These are phyloP conservation scores for Thamnidium elegans DNA, from an alignment of 192 early-diverging fungal species.

Conservation along the genomic window DNA sequence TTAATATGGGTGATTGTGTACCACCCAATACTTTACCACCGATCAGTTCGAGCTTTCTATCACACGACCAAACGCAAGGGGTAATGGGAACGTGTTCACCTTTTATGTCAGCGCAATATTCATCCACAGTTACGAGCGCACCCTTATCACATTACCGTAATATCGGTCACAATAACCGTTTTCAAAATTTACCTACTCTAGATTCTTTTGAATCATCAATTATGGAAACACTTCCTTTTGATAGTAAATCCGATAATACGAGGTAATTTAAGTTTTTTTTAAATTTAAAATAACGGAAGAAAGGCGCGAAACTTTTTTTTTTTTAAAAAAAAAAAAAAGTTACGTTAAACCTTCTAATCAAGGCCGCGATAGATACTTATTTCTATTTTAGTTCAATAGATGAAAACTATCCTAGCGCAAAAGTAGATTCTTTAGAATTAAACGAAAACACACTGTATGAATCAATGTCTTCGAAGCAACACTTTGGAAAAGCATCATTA, in stretches of 20 bases:
- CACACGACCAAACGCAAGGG: not conserved
- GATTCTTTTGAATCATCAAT: not conserved
- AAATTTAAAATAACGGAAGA: not conserved
- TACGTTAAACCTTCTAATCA: no score
- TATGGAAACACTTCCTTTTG: not conserved
- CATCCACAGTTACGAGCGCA: not conserved
- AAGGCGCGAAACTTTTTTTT: not conserved
- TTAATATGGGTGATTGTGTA: no score
- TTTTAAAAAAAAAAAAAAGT: no score
- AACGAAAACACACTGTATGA: not conserved
- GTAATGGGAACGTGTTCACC: not conserved
- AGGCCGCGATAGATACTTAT: not conserved
- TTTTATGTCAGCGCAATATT: not conserved
- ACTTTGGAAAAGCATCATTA: not conserved
- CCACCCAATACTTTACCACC: not conserved
- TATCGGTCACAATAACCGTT: not conserved
- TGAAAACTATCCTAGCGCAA: no score
- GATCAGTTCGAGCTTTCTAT: not conserved
- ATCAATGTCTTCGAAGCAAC: no score
- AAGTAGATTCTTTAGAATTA: not conserved
- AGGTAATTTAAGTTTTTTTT: not conserved
- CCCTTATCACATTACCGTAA: not conserved
- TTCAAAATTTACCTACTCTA: not conserved
- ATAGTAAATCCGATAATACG: not conserved
- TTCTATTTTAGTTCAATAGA: no score